Evolutionary conservation across 192 early-diverging fungal genomes (phyloP), one percentile per base, ranked within the genome.

Genomic region (Phycomyces nitens): DNA sequence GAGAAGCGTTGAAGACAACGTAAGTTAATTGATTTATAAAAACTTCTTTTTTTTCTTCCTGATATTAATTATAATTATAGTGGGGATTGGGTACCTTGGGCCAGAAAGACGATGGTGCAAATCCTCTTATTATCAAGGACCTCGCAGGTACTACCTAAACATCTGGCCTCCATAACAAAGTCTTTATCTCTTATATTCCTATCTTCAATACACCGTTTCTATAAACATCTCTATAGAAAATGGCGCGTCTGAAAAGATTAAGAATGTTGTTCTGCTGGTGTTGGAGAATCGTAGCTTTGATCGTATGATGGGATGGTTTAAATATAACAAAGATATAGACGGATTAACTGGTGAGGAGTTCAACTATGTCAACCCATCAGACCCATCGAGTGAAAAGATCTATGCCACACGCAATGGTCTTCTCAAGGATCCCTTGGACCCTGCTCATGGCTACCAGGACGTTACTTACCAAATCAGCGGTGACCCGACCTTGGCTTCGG

Each of bases 41-140:
- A 26, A 26, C n/a, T 0, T 15, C 18, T 53, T 34, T 34, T 34
- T 7, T 34, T 7, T 14, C 0, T 26, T 9, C n/a, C 21, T 12
- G 10, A 20, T 10, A 22, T 10, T 18, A n/a, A n/a, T 55, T 20
- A 64, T n/a, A 11, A 6, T 38, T 29, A 34, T 59, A 67, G 56
- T 82, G 71, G 65, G 62, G 56, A 11, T 59, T 81, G 34, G 80
- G 80, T n/a, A 71, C 69, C 40, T 64, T 81, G 15, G 78, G 68
- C 38, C 38, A 58, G 22, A 69, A 74, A 29, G 79, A 80, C 54
- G 49, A 43, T 3, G 56, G 29, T 24, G 78, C 78, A 53, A 73
- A 52, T 7, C 29, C 29, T 34, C 29, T 34, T 34, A 7, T 34
- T 34, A 7, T 34, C 7, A 34, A 34, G 29, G 29, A 34, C 29